Base-by-base conservation (phyloP, 495 filamentous ascomycete species). In the Parathielavia appendiculata region DNA sequence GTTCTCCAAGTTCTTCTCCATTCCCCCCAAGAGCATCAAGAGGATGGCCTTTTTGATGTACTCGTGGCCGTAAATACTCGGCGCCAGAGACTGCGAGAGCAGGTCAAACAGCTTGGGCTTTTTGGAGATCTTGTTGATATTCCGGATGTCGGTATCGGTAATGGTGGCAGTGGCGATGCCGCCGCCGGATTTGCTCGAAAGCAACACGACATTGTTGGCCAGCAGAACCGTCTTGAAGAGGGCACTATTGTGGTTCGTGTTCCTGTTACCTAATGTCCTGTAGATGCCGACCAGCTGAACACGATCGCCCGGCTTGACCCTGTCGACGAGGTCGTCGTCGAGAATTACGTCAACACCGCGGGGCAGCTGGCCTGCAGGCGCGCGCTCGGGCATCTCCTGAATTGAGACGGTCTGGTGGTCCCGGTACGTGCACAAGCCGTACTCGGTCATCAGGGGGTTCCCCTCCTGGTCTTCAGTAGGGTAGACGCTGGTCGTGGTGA, bases 1-100 rank as follows among this genome's bases (percentile, higher is more conserved):
- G 65, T 99, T 99, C 56, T 97, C 93, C 52, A 99, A 71, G 67
- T 97, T 99, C 80, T 97, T 97, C 76, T 99, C 93, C 85, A 96
- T 91, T 56, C 93, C 93, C 63, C 93, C 88, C n/a, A 99, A 79
- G 11, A 99, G 79, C 92, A 97, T 96, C 55, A 99, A 83, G 39
- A 97, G 75, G 62, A 99, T 96, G 7, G 93, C 93, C 73, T 92
- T 96, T 77, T 99, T 99, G 73, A 99, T 96, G 72, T 97, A 88
- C 66, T 95, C 92, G 67, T 97, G 92, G 9, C 93, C 93, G 63
- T 91, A 96, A 51, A 99, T 99, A 76, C 90, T 96, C 1, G 93
- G 93, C n/a, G 93, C 93, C 13, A 99, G 76, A 5, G 95, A 97
- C 63, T 95, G 90, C n/a, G 92, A 91, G 16, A 99, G 79, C 41